Base-by-base conservation (phyloP, 1,284 basidiomycete species). In the Mycosarcoma mackinlayi region DNA sequence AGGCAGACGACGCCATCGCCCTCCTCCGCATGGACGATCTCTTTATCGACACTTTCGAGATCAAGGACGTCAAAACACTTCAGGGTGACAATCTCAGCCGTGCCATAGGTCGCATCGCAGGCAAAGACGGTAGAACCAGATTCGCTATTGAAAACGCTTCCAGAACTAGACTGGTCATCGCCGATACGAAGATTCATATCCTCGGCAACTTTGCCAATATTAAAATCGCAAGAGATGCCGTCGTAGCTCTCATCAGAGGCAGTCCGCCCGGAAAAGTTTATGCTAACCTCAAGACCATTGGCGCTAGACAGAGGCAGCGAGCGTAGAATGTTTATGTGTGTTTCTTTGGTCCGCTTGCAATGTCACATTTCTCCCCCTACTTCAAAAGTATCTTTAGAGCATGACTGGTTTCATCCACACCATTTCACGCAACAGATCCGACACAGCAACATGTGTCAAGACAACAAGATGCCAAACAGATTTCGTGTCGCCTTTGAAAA, bases 91-190 rank as follows among this genome's bases (percentile, higher is more conserved):
- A 98, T 83, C 86, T 98, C 11, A 91, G 92, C 16, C 90, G 95
- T 71, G 95, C 95, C 11, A 98, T 98, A 62, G 95, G 94, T 39
- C 93, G 95, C 75, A 97, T 98, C 80, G 95, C 95, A 8, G 95
- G 95, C 10, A 94, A 98, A 83, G 93, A 97, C 71, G 95, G 95
- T 45, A 94, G 96, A 85, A 98, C 95, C 3, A 93, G 97, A 81
- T 98, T 97, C 84, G 95, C 95, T 0, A 98, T 98, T 57, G 95
- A 98, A 85, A 98, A 98, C 79, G 89, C 94, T 2, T 94, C 91
- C 77, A 88, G 95, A 60, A 98, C 95, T 21, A 90, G 95, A 33
- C 94, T 98, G 57, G 93, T 98, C 30, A 88, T 98, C 37, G 95
- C 95, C 21, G 95, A 98, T 83, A 95, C 93, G 91, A 94, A 94